Conservation (phyloP, 202 grass and related monocot species). For the Zizania palustris region DNA sequence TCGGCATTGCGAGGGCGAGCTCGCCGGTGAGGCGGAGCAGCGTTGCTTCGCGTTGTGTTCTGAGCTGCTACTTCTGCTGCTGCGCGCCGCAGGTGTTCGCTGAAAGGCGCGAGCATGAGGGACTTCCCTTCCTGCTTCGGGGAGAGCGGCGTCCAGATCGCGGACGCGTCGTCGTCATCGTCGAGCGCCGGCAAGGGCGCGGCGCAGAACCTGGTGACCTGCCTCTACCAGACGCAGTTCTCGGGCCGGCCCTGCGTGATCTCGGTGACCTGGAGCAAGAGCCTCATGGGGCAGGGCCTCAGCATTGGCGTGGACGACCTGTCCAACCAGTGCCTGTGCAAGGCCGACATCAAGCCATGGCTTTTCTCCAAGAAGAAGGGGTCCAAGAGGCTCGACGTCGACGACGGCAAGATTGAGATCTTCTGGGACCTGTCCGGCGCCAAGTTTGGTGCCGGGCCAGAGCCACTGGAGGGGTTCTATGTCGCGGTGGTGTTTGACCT, state of each 20-base stretch:
- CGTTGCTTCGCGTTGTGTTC: not conserved
- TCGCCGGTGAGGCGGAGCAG: slow-evolving; percentile 4
- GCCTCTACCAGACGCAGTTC: too few relatives aligned
- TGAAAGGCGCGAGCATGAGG: too few relatives aligned
- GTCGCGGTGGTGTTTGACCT: slow-evolving; percentile 63
- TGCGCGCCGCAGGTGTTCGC: too few relatives aligned
- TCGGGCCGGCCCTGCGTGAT: too few relatives aligned
- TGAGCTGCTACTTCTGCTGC: too few relatives aligned
- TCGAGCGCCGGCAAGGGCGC: too few relatives aligned
- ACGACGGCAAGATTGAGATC: slow-evolving; percentile 67
- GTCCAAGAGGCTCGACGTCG: slow-evolving; percentile 57
- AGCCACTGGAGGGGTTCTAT: slow-evolving; percentile 60
- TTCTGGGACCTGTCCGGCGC: slow-evolving; percentile 68
- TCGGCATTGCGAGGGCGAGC: slow-evolving; percentile 37
- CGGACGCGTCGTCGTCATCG: too few relatives aligned
- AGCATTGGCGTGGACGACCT: slow-evolving; percentile 72
- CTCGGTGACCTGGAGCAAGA: too few relatives aligned
- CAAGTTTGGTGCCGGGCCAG: slow-evolving; percentile 58
- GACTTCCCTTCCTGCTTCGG: too few relatives aligned
- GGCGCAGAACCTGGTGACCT: too few relatives aligned
- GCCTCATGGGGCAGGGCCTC: slow-evolving; percentile 79
- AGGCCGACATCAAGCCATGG: slow-evolving; percentile 72
- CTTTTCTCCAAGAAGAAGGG: slow-evolving; percentile 79
- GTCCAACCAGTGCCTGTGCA: slow-evolving; percentile 58
- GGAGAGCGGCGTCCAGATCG: too few relatives aligned